Conservation (phyloP, 1,139 yeast genomes). For the Groenewaldozyma auringiensis region DNA sequence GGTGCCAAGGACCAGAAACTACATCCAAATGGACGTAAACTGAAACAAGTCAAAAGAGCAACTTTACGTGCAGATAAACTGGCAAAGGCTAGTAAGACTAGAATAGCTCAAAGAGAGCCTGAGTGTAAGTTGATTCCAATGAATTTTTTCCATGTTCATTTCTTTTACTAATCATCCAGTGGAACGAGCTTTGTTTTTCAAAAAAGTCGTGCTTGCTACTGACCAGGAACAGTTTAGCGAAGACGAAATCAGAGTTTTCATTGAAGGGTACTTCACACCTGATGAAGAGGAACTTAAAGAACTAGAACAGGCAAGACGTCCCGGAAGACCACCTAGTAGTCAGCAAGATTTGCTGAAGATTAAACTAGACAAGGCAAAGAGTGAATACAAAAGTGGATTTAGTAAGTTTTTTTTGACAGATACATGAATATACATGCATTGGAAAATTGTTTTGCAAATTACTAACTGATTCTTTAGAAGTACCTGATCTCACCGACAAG, state of each 20-base stretch:
- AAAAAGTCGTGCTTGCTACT: constrained; percentile 48
- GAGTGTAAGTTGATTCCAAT: constrained; percentile 18
- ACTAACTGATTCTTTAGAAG: constrained; percentile 17
- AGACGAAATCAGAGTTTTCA: constrained; percentile 53
- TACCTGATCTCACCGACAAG: constrained; percentile 64
- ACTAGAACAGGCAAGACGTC: constrained; percentile 55
- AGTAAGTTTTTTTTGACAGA: constrained; percentile 12
- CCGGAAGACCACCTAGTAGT: constrained; percentile 77
- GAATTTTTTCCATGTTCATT: too few species aligned
- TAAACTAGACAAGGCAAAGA: constrained; percentile 51
- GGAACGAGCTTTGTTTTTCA: constrained; percentile 50
- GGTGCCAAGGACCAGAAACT: constrained; percentile 45
- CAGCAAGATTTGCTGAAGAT: constrained; percentile 62
- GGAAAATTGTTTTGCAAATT: too few species aligned
- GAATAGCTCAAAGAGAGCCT: constrained; percentile 46
- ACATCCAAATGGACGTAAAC: constrained; percentile 85
- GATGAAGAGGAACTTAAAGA: constrained; percentile 64
- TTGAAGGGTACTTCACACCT: constrained; percentile 43
- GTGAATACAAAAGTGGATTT: constrained; percentile 63
- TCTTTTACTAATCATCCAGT: constrained; percentile 15
- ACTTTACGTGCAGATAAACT: constrained; percentile 71
- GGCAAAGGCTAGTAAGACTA: constrained; percentile 51
- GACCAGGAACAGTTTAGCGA: constrained; percentile 40
- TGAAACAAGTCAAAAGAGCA: constrained; percentile 79
- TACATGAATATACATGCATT: not conserved